A percentile compares a stretch with the other conserved stretches of the same genome.
Conservation (phyloP, 495 filamentous ascomycete genomes). For the Neurospora hispaniola region DNA sequence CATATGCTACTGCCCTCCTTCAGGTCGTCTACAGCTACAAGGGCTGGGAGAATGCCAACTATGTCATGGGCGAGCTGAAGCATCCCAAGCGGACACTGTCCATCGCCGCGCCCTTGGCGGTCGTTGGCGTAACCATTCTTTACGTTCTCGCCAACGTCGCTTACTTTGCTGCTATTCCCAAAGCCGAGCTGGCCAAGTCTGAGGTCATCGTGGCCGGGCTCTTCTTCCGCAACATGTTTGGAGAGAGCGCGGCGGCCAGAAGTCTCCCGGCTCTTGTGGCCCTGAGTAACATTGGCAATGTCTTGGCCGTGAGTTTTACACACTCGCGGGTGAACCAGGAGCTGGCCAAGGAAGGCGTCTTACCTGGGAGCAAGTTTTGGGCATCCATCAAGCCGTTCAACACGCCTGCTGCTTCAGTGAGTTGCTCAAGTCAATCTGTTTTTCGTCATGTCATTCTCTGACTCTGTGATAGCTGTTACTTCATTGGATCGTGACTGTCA, state of each 20-base stretch:
- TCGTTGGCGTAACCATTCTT: slow-evolving; percentile 44
- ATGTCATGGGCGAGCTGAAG: slow-evolving; percentile 48
- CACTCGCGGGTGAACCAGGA: slow-evolving; percentile 61
- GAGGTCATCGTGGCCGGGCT: slow-evolving; percentile 37
- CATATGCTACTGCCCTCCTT: slow-evolving; percentile 37
- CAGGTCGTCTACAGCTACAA: slow-evolving; percentile 42
- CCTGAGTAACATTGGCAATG: slow-evolving; percentile 53
- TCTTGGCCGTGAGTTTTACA: slow-evolving; percentile 33
- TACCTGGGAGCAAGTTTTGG: slow-evolving; percentile 47
- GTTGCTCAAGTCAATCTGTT: background rate
- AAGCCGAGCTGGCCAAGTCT: slow-evolving; percentile 41
- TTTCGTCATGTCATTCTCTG: background rate
- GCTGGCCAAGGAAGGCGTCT: slow-evolving; percentile 53
- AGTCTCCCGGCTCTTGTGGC: slow-evolving; percentile 52
- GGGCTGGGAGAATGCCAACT: slow-evolving; percentile 39
- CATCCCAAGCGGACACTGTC: slow-evolving; percentile 52
- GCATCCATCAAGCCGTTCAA: slow-evolving; percentile 26
- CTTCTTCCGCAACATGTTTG: slow-evolving; percentile 38
- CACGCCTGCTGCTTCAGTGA: slow-evolving; percentile 35
- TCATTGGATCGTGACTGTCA: slow-evolving; percentile 40
- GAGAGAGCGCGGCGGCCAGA: slow-evolving; percentile 24
- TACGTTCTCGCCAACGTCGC: slow-evolving; percentile 58
- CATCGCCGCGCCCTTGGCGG: slow-evolving; percentile 49
- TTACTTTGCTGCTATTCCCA: slow-evolving; percentile 41
- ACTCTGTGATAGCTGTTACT: slow-evolving; percentile 28